These are phyloP conservation scores for Starmera caribaea DNA, from an alignment of 805 yeast species.

Conservation along the genomic window DNA sequence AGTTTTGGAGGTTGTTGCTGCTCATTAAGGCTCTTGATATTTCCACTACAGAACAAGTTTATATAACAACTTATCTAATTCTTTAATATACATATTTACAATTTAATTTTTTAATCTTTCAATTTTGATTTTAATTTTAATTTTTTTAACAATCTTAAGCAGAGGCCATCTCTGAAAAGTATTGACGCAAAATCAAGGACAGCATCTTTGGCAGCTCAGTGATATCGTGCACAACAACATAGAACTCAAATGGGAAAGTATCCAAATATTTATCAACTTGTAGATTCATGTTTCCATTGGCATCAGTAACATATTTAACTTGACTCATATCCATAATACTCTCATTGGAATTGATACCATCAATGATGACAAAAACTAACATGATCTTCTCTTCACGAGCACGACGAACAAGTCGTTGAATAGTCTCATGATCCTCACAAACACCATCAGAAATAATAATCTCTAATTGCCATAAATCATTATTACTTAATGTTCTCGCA, in stretches of 20 bases:
- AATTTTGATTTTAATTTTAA: constrained; percentile 1
- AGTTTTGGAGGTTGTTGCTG: too few relatives aligned
- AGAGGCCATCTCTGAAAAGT: constrained; percentile 65
- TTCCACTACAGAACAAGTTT: too few relatives aligned
- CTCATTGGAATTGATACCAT: constrained; percentile 75
- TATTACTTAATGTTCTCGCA: constrained; percentile 35
- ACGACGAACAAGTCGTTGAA: constrained; percentile 75
- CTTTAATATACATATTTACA: too few relatives aligned
- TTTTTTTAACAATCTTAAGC: constrained; percentile 3
- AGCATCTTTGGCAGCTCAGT: constrained; percentile 87
- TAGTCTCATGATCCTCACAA: constrained; percentile 85
- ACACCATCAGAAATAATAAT: constrained; percentile 94
- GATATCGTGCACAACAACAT: constrained; percentile 86
- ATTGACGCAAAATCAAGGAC: constrained; percentile 82
- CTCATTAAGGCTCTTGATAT: too few relatives aligned
- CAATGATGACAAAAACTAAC: constrained; percentile 91
- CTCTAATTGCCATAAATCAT: constrained; percentile 87
- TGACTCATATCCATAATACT: constrained; percentile 93
- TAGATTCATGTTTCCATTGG: constrained; percentile 58
- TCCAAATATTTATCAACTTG: constrained; percentile 81
- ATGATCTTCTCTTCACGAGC: constrained; percentile 90
- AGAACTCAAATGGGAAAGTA: constrained; percentile 93
- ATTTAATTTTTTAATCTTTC: background rate
- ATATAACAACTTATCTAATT: too few relatives aligned
- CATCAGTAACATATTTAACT: constrained; percentile 70